A percentile compares a stretch with the other conserved stretches of the same genome.
Evolutionary conservation across 1,284 basidiomycete species (phyloP).

Genomic region (Mycosarcoma mackinlayi): DNA sequence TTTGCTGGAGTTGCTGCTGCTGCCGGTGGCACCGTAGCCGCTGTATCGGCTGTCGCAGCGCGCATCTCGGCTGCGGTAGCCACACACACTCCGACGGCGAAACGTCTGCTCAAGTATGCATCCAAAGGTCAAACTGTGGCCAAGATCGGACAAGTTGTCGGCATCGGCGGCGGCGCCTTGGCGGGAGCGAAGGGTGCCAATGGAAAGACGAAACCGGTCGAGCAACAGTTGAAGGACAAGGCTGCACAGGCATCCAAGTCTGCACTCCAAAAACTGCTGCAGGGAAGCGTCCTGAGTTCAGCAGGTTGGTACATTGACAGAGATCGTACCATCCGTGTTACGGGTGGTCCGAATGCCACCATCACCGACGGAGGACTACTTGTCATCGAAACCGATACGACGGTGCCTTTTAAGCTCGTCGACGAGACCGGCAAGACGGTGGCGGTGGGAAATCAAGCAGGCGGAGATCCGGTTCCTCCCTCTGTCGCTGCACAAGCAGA

Average conservation of each 20-base stretch:
- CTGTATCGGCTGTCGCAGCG: conserved; percentile 44
- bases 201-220: conserved; percentile 44
- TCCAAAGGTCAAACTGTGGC: conserved; percentile 52
- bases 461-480: conserved; percentile 32
- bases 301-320: conserved; percentile 59
- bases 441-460: conserved; percentile 46
- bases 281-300: conserved; percentile 56
- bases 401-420: conserved; percentile 41
- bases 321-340: conserved; percentile 56
- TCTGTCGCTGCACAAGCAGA: conserved; percentile 3
- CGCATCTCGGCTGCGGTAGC: conserved; percentile 46
- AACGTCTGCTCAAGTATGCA: conserved; percentile 53
- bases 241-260: conserved; percentile 47
- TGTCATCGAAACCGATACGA: conserved; percentile 57
- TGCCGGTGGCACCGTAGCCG: conserved; percentile 49
- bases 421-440: conserved; percentile 56
- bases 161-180: conserved; percentile 56
- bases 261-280: conserved; percentile 48
- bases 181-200: conserved; percentile 26
- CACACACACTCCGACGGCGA: conserved; percentile 47
- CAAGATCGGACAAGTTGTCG: conserved; percentile 56
- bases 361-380: conserved; percentile 51
- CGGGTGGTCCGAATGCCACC: conserved; percentile 53
- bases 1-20: conserved; percentile 48
- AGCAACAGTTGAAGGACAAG: conserved; percentile 38